Base-by-base conservation (phyloP, 148 eudicot species). In the Spergularia bocconei region DNA sequence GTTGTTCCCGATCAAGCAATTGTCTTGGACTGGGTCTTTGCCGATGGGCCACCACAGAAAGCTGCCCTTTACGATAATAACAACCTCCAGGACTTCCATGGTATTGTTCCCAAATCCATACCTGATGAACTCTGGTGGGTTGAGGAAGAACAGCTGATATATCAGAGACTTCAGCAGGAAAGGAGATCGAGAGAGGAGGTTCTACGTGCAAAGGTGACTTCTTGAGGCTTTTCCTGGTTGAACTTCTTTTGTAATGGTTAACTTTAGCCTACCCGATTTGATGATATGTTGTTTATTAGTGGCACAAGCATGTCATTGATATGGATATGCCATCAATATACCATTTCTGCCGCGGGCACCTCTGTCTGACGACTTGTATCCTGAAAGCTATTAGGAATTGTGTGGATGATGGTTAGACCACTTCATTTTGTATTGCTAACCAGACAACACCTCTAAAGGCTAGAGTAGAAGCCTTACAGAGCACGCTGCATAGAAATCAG, bases 1-100 rank as follows among this genome's bases (percentile, higher is more conserved):
- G 79, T 77, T 83, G 87, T 96, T 70, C 99, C 99, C 75, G 87
- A 88, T 77, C 81, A 77, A 73, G 97, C 99, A 56, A 58, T 84
- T 73, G 84, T 88, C 44, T 83, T 96, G 97, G 95, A 92, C 84
- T 96, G 99, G 98, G 99, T 96, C 78, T 88, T 96, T 75, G 93
- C 99, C 79, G 87, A 96, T 82, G 98, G 99, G 70, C 93, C 97
- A 70, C 99, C 99, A 55, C 85, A 92, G 84, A 81, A 81, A 51
- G 98, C 99, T 67, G 69, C 74, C 70, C 41, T 84, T 23, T 92
- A 92, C 82, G 99, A 96, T 84, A 96, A 96, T 83, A 96, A 96
- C 73, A 60, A 69, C 48, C 83, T 72, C 70, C 89, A 84, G 72
- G 99, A 96, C 84, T 96, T 88, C 76, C 99, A 92, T 83, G 93